A percentile compares a stretch with the other conserved stretches of the same genome.
phyloP scores from a whole-genome alignment of 2,329 filamentous ascomycete species.

The Cadophora sp. region DNA sequence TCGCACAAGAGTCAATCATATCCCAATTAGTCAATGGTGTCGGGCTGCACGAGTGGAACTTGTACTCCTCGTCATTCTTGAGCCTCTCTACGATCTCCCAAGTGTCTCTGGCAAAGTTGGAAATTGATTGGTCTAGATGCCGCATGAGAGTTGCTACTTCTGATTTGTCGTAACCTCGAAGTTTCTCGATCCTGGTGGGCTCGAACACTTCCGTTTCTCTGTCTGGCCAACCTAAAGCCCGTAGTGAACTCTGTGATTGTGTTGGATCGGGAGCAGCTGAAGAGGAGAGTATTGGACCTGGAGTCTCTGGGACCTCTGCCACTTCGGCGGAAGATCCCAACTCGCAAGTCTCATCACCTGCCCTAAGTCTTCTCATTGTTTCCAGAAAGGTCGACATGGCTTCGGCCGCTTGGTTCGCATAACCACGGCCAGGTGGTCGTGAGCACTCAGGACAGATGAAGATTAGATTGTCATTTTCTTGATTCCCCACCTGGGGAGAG shows the following conservation, averaged over 20 bases:
- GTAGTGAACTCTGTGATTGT: neutral
- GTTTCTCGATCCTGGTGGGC: neutral
- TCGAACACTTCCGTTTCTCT: neutral
- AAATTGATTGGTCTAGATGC: neutral
- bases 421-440: neutral
- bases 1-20: neutral
- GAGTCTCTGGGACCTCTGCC: neutral
- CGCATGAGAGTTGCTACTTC: neutral
- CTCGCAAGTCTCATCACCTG: neutral
- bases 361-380: neutral
- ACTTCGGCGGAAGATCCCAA: neutral
- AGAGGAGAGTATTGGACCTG: neutral
- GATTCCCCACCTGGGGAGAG: neutral
- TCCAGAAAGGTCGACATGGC: neutral
- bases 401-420: neutral
- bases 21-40: conserved; percentile 11
- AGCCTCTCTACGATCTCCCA: neutral
- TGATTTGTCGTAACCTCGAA: neutral
- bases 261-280: neutral
- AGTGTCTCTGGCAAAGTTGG: neutral
- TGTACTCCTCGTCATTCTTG: neutral
- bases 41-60: neutral
- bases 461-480: neutral
- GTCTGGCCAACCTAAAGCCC: neutral
- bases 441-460: neutral